These are phyloP conservation scores for Auriscalpium microsporum DNA, from an alignment of 768 basidiomycete genomes.

Conservation along the genomic window DNA sequence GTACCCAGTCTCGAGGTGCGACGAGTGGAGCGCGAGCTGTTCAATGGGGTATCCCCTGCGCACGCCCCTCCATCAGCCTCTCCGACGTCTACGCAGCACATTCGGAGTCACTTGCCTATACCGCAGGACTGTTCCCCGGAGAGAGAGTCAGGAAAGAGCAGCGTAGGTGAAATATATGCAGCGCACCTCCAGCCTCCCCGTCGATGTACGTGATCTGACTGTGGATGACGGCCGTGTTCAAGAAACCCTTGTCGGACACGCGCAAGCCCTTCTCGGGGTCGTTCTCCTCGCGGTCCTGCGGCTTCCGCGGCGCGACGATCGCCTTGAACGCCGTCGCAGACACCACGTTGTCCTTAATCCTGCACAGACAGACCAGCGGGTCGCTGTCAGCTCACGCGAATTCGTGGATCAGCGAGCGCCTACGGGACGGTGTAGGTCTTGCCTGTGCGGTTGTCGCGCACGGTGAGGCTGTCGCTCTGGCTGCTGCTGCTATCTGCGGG, in stretches of 20 bases:
- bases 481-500: not conserved
- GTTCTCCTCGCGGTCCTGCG: slow-evolving; percentile 68
- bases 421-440: slow-evolving; percentile 68
- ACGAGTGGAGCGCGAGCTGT: slow-evolving; percentile 72
- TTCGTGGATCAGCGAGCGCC: slow-evolving; percentile 18
- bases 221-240: slow-evolving; percentile 75
- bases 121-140: slow-evolving; percentile 40
- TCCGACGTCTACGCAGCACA: no score
- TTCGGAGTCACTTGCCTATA: slow-evolving; percentile 54
- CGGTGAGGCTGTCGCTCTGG: slow-evolving; percentile 38
- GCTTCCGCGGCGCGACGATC: slow-evolving; percentile 49
- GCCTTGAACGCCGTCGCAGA: slow-evolving; percentile 75
- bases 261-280: slow-evolving; percentile 77
- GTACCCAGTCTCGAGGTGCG: slow-evolving; percentile 78
- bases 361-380: slow-evolving; percentile 19
- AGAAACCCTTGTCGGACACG: slow-evolving; percentile 70
- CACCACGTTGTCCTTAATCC: slow-evolving; percentile 75
- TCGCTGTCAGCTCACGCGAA: not conserved
- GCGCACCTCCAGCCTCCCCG: slow-evolving; percentile 69
- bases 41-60: slow-evolving; percentile 87
- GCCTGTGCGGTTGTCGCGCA: slow-evolving; percentile 81
- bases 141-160: not conserved
- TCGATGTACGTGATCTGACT: slow-evolving; percentile 88
- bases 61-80: not conserved
- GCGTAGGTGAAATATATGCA: slow-evolving; percentile 1